Evolutionary conservation across 129 eudicot species (phyloP).

Genomic region (Saposhnikovia divaricata): DNA sequence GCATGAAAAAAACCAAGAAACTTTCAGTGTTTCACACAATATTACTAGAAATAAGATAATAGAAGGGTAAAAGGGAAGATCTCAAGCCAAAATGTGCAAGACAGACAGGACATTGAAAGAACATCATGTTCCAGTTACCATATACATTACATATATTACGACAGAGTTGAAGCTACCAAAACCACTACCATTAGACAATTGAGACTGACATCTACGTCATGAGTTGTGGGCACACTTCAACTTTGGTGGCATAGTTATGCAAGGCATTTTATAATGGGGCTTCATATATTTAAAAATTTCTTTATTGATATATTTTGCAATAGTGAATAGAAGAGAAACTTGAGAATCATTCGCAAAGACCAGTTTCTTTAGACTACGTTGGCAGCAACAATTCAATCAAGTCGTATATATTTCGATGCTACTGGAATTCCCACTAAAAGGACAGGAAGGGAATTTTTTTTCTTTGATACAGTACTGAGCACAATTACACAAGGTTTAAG

Average conservation of each 20-base stretch:
- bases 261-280: not conserved
- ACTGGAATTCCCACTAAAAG: not conserved
- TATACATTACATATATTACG: not conserved
- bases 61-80: not conserved
- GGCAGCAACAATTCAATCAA: not conserved
- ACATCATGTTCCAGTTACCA: not conserved
- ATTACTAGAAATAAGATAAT: conserved; percentile 5
- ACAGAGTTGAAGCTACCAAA: not conserved
- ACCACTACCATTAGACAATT: not conserved
- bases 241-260: not conserved
- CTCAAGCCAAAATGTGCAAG: conserved; percentile 3
- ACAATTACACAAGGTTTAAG: not conserved
- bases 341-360: not conserved
- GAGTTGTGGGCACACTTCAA: not conserved
- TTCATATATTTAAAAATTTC: not conserved
- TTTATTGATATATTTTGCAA: not conserved
- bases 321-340: not conserved
- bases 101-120: not conserved
- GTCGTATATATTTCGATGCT: not conserved
- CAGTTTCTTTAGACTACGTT: not conserved
- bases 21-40: conserved; percentile 9
- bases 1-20: conserved; percentile 27
- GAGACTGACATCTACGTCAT: not conserved
- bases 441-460: not conserved
- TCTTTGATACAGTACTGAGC: not conserved